phyloP scores from a whole-genome alignment of 2,329 filamentous ascomycete genomes.

The Penicillium sp. region DNA sequence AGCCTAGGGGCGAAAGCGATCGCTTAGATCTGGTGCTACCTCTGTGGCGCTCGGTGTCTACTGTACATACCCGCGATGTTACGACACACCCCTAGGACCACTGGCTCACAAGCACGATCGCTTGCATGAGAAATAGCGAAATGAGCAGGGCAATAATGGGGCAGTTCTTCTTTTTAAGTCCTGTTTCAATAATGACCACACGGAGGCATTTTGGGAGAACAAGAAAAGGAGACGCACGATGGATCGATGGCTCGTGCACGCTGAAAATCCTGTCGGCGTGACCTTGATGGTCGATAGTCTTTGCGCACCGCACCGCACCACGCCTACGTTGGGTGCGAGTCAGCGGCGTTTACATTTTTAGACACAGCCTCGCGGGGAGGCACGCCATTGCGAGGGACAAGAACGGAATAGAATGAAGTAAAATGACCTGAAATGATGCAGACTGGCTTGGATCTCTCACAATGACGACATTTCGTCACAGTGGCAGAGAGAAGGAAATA shows the following conservation, averaged over 20 bases:
- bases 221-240: background rate
- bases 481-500: constrained; percentile 1
- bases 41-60: background rate
- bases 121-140: background rate
- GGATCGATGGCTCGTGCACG: background rate
- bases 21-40: background rate
- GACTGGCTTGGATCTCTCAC: background rate
- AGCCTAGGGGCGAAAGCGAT: background rate
- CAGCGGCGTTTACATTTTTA: background rate
- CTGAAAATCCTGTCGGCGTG: background rate
- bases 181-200: background rate
- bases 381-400: background rate
- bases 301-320: background rate
- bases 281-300: background rate
- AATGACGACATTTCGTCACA: background rate
- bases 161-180: background rate
- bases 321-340: background rate
- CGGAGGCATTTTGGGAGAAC: background rate
- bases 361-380: background rate
- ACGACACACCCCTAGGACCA: no score
- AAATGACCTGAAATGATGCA: no score
- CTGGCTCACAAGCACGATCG: background rate
- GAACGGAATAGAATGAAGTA: background rate
- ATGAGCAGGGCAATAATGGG: background rate
- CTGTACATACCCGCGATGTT: no score